Evolutionary conservation across 2,329 filamentous ascomycete species (phyloP).

Genomic region (Xylaria sp.): DNA sequence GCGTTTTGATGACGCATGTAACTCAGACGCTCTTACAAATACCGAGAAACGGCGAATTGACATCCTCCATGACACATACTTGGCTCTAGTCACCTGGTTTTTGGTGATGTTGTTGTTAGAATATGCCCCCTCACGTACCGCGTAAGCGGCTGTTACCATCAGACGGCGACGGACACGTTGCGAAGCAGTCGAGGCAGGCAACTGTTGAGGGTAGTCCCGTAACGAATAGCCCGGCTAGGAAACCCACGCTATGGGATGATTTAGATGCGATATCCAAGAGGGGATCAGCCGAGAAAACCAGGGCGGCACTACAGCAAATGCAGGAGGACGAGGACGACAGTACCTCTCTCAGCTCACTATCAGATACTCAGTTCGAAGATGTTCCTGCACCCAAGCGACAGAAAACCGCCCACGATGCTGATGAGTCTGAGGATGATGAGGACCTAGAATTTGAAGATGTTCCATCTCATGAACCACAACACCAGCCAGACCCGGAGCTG

Average conservation of each 20-base stretch:
- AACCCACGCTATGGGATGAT: conserved; percentile 70
- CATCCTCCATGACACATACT: neutral
- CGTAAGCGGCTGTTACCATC: conserved; percentile 69
- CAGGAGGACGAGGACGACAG: conserved; percentile 57
- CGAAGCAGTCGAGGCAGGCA: conserved; percentile 48
- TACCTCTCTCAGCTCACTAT: conserved; percentile 64
- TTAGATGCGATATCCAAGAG: conserved; percentile 63
- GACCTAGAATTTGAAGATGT: conserved; percentile 73
- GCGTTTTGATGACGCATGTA: conserved; percentile 48
- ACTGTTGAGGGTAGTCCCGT: conserved; percentile 43
- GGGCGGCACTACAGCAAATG: conserved; percentile 57
- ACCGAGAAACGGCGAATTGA: conserved; percentile 6
- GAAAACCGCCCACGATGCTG: conserved; percentile 50
- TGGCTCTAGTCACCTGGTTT: neutral
- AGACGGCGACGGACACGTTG: conserved; percentile 46
- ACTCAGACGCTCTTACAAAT: conserved; percentile 9
- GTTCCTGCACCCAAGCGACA: conserved; percentile 55
- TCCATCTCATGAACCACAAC: conserved; percentile 53
- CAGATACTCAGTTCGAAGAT: conserved; percentile 69
- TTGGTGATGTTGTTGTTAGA: conserved; percentile 34
- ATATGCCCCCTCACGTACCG: conserved; percentile 75
- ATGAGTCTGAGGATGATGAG: conserved; percentile 58
- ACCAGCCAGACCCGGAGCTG: conserved; percentile 61
- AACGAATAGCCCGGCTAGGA: conserved; percentile 55
- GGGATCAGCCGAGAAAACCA: conserved; percentile 56